Percentiles rank a stretch among this genome's conserved stretches.
Conservation (phyloP, 2,329 filamentous ascomycete species). For the Aspergillus melleus region DNA sequence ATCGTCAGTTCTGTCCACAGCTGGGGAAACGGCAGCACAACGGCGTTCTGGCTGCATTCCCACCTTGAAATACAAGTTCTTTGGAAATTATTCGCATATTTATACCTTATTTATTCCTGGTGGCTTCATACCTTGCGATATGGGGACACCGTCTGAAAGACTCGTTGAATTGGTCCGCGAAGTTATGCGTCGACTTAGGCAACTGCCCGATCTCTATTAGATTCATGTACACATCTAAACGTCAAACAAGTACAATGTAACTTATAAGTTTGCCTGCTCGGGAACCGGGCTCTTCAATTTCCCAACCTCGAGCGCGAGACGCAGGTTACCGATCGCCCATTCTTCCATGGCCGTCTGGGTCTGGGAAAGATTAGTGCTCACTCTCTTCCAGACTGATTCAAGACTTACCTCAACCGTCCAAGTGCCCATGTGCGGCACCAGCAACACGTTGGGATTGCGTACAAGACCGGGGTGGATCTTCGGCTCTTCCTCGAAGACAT, state of each 20-base stretch:
- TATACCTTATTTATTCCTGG: not conserved
- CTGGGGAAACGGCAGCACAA: conserved; percentile 20
- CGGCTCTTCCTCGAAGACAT: conserved; percentile 83
- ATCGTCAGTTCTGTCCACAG: conserved; percentile 14
- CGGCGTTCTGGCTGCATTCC: conserved; percentile 24
- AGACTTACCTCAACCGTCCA: conserved; percentile 64
- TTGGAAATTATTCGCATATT: not conserved
- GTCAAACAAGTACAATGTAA: not conserved
- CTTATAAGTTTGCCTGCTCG: conserved; percentile 60
- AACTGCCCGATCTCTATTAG: conserved; percentile 6
- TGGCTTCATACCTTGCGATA: not conserved
- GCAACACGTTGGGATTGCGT: conserved; percentile 67
- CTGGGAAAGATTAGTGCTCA: conserved; percentile 27
- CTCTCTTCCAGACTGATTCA: not conserved
- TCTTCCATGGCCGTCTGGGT: conserved; percentile 66
- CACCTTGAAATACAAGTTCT: not conserved
- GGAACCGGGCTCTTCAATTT: conserved; percentile 68
- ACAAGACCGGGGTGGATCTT: conserved; percentile 71
- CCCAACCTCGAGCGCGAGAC: conserved; percentile 61
- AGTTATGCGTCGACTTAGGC: not conserved
- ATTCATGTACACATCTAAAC: conserved; percentile 5
- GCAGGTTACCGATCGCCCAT: conserved; percentile 71
- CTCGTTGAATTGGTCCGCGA: not conserved
- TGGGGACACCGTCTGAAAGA: not conserved
- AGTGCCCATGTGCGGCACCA: conserved; percentile 85